These are phyloP conservation scores for Suhomyces vadensis DNA, from an alignment of 805 yeast genomes.

Conservation along the genomic window DNA sequence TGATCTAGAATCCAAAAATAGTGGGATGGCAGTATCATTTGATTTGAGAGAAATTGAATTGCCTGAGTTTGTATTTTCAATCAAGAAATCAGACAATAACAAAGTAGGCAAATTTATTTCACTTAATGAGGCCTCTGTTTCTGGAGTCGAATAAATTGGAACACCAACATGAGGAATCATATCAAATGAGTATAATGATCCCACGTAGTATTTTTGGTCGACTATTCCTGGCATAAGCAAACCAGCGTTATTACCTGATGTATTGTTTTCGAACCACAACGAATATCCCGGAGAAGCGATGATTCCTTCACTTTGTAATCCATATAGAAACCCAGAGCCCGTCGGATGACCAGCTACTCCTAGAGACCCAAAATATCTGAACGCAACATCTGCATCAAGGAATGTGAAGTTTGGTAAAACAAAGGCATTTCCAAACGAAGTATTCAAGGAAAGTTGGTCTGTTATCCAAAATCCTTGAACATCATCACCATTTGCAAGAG, in stretches of 20 bases:
- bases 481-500: conserved; percentile 27
- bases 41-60: conserved; percentile 33
- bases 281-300: conserved; percentile 37
- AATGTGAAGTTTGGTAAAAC: conserved; percentile 26
- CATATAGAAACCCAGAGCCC: conserved; percentile 31
- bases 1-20: conserved; percentile 58
- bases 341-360: conserved; percentile 34
- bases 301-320: conserved; percentile 18
- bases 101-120: conserved; percentile 31
- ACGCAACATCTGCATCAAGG: conserved; percentile 25
- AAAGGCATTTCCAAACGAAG: conserved; percentile 13
- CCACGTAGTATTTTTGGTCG: conserved; percentile 46
- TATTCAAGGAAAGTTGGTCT: conserved; percentile 23
- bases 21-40: conserved; percentile 45
- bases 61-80: conserved; percentile 38
- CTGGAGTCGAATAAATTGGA: no score
- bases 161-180: conserved; percentile 40
- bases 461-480: conserved; percentile 31
- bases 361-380: conserved; percentile 31
- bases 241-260: conserved; percentile 21
- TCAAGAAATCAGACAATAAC: conserved; percentile 23
- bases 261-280: conserved; percentile 25
- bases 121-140: conserved; percentile 6
- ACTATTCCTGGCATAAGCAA: conserved; percentile 60
- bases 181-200: conserved; percentile 50